phyloP scores from a whole-genome alignment of 2,329 filamentous ascomycete species.

The Penicillium glabrum region DNA sequence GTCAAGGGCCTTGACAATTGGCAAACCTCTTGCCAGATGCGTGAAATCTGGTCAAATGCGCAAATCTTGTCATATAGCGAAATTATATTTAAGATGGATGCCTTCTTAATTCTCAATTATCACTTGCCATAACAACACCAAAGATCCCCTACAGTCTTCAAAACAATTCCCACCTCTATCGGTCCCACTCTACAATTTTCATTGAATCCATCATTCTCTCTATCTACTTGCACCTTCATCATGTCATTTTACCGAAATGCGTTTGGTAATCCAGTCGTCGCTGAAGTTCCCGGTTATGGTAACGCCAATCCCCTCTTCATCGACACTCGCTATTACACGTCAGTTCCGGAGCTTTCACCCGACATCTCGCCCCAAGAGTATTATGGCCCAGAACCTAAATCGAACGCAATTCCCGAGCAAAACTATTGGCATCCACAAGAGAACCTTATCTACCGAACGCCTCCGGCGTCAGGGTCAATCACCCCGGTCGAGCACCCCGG shows the following conservation, averaged over 20 bases:
- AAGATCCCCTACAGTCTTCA: too few relatives aligned
- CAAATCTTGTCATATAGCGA: too few relatives aligned
- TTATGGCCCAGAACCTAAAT: not conserved
- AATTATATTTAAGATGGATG: not conserved
- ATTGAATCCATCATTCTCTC: not conserved
- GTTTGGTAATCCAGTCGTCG: not conserved
- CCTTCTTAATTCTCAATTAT: not conserved
- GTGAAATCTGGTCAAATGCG: not conserved
- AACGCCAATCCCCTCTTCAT: not conserved
- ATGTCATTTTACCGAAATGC: not conserved
- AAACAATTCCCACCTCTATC: not conserved
- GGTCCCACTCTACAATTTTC: not conserved
- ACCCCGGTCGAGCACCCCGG: not conserved
- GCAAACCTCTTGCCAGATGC: not conserved
- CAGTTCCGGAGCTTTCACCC: not conserved
- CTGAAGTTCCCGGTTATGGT: not conserved
- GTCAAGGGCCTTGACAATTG: not conserved
- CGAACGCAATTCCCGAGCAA: not conserved
- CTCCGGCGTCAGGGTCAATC: not conserved
- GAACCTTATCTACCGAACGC: not conserved
- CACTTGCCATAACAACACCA: too few relatives aligned
- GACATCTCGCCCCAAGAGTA: not conserved
- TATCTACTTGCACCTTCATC: not conserved
- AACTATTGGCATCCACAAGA: not conserved
- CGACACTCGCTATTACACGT: not conserved